Evolutionary conservation across 2,329 filamentous ascomycete genomes (phyloP), one percentile per base, ranked within the genome.

Genomic region (Sporothrix globosa): DNA sequence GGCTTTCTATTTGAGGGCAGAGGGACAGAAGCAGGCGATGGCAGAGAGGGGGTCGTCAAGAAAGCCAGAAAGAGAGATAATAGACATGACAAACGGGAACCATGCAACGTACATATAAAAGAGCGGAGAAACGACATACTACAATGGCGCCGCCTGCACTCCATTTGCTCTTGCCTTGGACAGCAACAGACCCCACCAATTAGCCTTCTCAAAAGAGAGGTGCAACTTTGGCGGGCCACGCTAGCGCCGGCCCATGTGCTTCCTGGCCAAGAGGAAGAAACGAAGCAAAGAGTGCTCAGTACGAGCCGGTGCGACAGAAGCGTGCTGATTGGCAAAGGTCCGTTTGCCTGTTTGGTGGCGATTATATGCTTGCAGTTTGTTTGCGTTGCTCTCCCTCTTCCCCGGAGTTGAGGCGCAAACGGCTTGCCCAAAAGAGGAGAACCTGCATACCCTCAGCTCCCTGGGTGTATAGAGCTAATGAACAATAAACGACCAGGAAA

Each of bases 171-270:
- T 27, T 48, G 9, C 60, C 41, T 52, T 14, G 21, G 9, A 30
- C 24, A 66, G 34, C 34, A 34, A n/a, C 24, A 4, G 24, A 17
- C 24, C 44, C 63, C 63, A 66, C 63, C 61, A 66, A 52, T 66
- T 66, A 34, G 56, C 56, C 34, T 61, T 34, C 56, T 14, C 7
- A 21, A 14, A 56, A 60, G 24, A 56, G 53, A 56, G 24, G 54
- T 58, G 54, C 54, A 58, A 21, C 54, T 58, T 13, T 30, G 27
- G 54, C 30, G 7, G 54, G 27, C 53, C 53, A n/a, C 54, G 30
- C 54, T 58, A 58, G 54, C 30, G 30, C 30, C 10, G 27, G 27
- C 53, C 54, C 30, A 58, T 41, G 54, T 41, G 30, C 54, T 58
- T 34, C 10, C 21, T 58, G 30, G 30, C 30, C n/a, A 39, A 39